A percentile compares a stretch with the other conserved stretches of the same genome.
phyloP scores from a whole-genome alignment of 2,329 filamentous ascomycete species.

The Plectosphaerella cucumerina region DNA sequence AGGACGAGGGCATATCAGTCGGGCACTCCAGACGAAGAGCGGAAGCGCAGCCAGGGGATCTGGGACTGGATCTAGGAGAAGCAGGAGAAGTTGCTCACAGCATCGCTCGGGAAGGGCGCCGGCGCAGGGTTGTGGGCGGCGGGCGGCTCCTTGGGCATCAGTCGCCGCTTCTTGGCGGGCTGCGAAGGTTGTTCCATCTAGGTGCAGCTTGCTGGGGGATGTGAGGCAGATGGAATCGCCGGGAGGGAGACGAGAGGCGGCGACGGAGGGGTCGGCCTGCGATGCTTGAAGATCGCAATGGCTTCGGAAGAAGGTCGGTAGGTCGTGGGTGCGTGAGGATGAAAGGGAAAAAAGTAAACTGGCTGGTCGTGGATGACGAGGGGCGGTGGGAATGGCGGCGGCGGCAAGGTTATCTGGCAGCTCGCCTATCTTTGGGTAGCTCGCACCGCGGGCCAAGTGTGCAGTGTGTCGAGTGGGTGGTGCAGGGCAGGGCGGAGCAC shows the following conservation, averaged over 20 bases:
- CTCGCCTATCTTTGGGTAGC: too few species aligned
- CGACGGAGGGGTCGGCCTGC: background rate
- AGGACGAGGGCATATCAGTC: background rate
- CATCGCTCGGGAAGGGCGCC: conserved; percentile 8
- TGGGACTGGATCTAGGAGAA: background rate
- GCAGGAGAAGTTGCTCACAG: conserved; percentile 10
- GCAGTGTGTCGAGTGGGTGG: too few species aligned
- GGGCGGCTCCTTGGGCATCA: conserved; percentile 10
- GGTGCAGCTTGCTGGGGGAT: background rate
- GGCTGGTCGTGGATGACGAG: too few species aligned
- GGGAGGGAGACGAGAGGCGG: conserved; percentile 5
- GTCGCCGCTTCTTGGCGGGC: conserved; percentile 12
- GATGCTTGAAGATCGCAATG: background rate
- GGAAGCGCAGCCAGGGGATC: too few species aligned
- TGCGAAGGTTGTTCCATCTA: conserved; percentile 15
- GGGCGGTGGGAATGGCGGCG: too few species aligned
- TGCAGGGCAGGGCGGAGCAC: too few species aligned
- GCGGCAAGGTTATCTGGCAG: too few species aligned
- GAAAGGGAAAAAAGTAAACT: background rate
- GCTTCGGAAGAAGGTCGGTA: background rate
- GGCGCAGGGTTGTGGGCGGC: conserved; percentile 7
- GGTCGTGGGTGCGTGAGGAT: background rate
- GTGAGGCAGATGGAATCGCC: background rate
- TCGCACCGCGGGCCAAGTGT: too few species aligned
- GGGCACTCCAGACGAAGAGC: background rate